phyloP scores from a whole-genome alignment of 1,284 basidiomycete genomes.

The Paramarasmius palmivorus region DNA sequence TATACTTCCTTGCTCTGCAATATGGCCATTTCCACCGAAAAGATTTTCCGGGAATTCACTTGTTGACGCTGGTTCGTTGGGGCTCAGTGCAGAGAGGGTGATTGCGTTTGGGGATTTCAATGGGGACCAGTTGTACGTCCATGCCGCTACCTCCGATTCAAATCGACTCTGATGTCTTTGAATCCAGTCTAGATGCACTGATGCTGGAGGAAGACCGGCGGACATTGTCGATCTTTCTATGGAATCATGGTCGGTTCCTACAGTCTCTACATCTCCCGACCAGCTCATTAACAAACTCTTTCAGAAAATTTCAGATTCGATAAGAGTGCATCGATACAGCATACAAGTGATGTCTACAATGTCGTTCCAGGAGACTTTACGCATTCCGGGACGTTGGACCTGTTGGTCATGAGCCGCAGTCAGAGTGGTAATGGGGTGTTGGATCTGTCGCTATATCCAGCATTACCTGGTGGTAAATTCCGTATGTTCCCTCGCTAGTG shows the following conservation, averaged over 20 bases:
- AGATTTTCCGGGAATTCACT: conserved; percentile 87
- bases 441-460: conserved; percentile 71
- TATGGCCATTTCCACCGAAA: conserved; percentile 84
- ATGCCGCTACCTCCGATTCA: too few species aligned
- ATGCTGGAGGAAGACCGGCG: conserved; percentile 73
- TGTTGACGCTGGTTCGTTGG: conserved; percentile 79
- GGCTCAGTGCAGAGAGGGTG: conserved; percentile 74
- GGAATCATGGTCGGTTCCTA: conserved; percentile 74
- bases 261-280: neutral
- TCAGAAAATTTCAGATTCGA: conserved; percentile 65
- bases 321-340: conserved; percentile 55
- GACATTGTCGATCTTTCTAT: conserved; percentile 74
- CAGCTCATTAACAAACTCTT: neutral
- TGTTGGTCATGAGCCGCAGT: conserved; percentile 81
- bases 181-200: conserved; percentile 81
- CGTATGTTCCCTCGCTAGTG: conserved; percentile 44
- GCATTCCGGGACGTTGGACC: conserved; percentile 87
- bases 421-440: conserved; percentile 44
- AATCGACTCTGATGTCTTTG: too few species aligned
- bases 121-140: conserved; percentile 84
- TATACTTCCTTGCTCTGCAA: conserved; percentile 21
- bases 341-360: conserved; percentile 63
- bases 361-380: conserved; percentile 93
- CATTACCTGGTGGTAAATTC: conserved; percentile 63
- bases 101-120: conserved; percentile 94